Evolutionary conservation across 2,329 filamentous ascomycete species (phyloP).

Genomic region (Aspergillus viridinutans): DNA sequence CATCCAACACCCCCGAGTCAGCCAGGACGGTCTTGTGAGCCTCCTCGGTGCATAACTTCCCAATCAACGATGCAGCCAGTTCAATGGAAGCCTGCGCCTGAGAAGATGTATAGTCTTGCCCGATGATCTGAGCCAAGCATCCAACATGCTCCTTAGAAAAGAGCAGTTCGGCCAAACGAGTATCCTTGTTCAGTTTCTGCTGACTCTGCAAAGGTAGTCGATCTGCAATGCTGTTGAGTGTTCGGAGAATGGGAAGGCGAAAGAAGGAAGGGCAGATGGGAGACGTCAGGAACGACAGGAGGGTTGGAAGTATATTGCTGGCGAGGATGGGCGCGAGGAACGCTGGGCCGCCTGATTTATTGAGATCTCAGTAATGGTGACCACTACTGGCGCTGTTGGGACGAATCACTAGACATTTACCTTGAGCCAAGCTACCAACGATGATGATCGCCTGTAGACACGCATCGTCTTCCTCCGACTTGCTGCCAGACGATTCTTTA

Average conservation of each 20-base stretch:
- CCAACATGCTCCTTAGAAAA: slow-evolving; percentile 61
- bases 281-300: slow-evolving; percentile 67
- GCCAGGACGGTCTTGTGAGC: slow-evolving; percentile 67
- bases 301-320: slow-evolving; percentile 62
- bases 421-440: slow-evolving; percentile 78
- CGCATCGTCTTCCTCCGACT: slow-evolving; percentile 62
- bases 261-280: slow-evolving; percentile 61
- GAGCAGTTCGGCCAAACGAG: slow-evolving; percentile 57
- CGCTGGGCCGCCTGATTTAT: slow-evolving; percentile 64
- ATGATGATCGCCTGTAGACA: slow-evolving; percentile 77
- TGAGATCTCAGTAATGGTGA: slow-evolving; percentile 14
- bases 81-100: slow-evolving; percentile 49
- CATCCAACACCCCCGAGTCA: slow-evolving; percentile 70
- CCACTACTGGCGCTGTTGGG: background rate
- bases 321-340: slow-evolving; percentile 73
- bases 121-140: slow-evolving; percentile 63
- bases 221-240: slow-evolving; percentile 67
- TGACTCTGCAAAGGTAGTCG: slow-evolving; percentile 56
- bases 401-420: slow-evolving; percentile 43
- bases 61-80: slow-evolving; percentile 47
- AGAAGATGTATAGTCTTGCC: slow-evolving; percentile 51
- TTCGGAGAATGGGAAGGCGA: slow-evolving; percentile 67
- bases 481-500: slow-evolving; percentile 29
- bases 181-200: slow-evolving; percentile 46
- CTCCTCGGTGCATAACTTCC: slow-evolving; percentile 65